Evolutionary conservation across 495 filamentous ascomycete genomes (phyloP).

Genomic region (Glutinoglossum americanum): DNA sequence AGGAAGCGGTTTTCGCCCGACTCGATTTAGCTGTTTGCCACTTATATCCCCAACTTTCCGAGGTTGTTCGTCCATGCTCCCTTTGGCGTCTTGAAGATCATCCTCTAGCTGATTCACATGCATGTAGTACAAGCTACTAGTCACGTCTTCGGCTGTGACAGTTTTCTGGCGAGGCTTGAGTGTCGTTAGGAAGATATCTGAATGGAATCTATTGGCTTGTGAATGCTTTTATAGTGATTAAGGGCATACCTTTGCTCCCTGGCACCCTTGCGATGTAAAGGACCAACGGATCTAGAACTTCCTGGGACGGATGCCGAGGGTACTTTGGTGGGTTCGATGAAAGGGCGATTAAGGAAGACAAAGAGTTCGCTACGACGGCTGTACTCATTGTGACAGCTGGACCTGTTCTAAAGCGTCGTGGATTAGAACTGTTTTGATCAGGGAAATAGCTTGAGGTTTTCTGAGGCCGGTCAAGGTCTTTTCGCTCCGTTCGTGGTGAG

Average conservation of each 20-base stretch:
- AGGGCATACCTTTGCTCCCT: slow-evolving; percentile 54
- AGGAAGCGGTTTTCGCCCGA: background rate
- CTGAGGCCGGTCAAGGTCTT: background rate
- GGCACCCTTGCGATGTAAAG: slow-evolving; percentile 87
- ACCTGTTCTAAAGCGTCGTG: background rate
- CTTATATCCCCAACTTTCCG: slow-evolving; percentile 27
- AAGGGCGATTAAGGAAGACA: slow-evolving; percentile 56
- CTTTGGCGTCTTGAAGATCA: slow-evolving; percentile 23
- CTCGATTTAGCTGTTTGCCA: slow-evolving; percentile 14
- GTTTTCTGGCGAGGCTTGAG: slow-evolving; percentile 71
- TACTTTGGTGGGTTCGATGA: slow-evolving; percentile 75
- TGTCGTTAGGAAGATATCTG: slow-evolving; percentile 87
- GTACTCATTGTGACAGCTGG: slow-evolving; percentile 13
- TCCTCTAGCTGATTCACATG: slow-evolving; percentile 52
- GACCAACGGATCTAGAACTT: slow-evolving; percentile 40
- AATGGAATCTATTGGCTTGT: background rate
- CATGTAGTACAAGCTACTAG: slow-evolving; percentile 74
- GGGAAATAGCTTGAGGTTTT: background rate
- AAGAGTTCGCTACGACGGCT: slow-evolving; percentile 60
- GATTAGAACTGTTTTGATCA: background rate
- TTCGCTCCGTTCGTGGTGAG: background rate
- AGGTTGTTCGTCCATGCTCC: slow-evolving; percentile 14
- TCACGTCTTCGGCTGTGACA: slow-evolving; percentile 70
- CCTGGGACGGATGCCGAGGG: slow-evolving; percentile 48
- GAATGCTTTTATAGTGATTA: background rate